Base-by-base conservation (phyloP, 306 rosid genomes). In the Pachyrhizus erosus region DNA sequence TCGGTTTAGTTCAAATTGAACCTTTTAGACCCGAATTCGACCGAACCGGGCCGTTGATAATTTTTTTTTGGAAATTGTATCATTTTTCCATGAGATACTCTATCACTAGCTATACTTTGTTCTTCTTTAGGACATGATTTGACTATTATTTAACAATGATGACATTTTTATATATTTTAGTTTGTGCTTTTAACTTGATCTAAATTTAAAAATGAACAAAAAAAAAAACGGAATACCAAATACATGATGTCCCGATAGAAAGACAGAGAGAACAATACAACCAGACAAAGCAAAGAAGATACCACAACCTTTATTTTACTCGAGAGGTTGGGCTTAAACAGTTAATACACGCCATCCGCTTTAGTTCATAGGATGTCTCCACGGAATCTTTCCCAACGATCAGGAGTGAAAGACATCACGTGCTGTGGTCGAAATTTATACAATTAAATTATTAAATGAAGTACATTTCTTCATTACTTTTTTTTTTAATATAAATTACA, bases 371-470 rank as follows among this genome's bases (percentile, higher is more conserved):
- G 54, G 21, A 61, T 73, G 68, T 71, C 75, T 62, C 33, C 8
- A 1, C 14, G 0, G 88, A 85, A 76, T 85, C 78, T 72, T 34
- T 85, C 88, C 88, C 77, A 65, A 42, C 68, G 80, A 85, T 52
- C 83, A 54, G 83, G 88, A 85, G 72, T 54, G 62, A 77, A 85
- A 83, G 85, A 48, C 83, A 65, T 85, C 85, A 85, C 83, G 73
- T 85, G 86, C 85, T 5, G 34, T 51, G 85, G 58, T 81, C 84
- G 3, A 46, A 60, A 76, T 23, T 27, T 45, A 23, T 5, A 29
- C 24, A 21, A 33, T 45, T 48, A 57, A 29, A 29, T 46, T 10
- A 21, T 23, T 57, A 7, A 0, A 54, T 54, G 21, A 73, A n/a
- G n/a, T n/a, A n/a, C n/a, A n/a, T 48, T 70, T 14, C 2, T 57